Base-by-base conservation (phyloP, 1,284 basidiomycete genomes). In the Melanopsichium pennsylvanicum region DNA sequence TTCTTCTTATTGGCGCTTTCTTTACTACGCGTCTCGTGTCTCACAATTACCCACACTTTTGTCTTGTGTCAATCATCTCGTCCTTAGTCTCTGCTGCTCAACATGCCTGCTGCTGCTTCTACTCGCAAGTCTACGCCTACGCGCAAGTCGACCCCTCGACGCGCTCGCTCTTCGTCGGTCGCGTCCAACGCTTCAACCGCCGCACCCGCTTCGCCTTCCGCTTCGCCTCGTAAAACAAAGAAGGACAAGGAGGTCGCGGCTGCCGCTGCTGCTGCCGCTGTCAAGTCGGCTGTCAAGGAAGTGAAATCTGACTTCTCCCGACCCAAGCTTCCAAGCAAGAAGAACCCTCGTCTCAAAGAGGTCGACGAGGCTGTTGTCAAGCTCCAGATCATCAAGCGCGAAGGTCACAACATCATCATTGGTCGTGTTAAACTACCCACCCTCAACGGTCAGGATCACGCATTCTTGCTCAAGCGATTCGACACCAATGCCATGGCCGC, bases 401-500 rank as follows among this genome's bases (percentile, higher is more conserved):
- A 92, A 76, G 88, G 87, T 19, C 86, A 87, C 79, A 88, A 92
- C 83, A 92, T 94, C 74, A 86, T 92, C 58, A 91, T 93, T 55
- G 95, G 93, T 9, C 86, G 95, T 62, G 86, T 97, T 83, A 98
- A 97, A 85, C 90, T 97, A 49, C 90, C 90, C 40, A 95, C 92
- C 45, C 78, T 82, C 41, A 81, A 81, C 48, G 79, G 79, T 15
- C 60, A 68, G 36, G 78, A 75, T 48, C 92, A 95, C 18, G 91
- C 93, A n/a, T 95, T 95, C 82, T 90, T 97, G 79, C 89, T 97
- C 51, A 88, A 93, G 66, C 89, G 95, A 59, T 96, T 93, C 79
- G 95, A 99, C 84, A 97, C 95, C 6, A 88, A 92, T 68, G 94
- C 94, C 21, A 87, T 99, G 82, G 93, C 91, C 58, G 88, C 95